Conservation (phyloP, 768 basidiomycete genomes). For the Calvatia gigantea region DNA sequence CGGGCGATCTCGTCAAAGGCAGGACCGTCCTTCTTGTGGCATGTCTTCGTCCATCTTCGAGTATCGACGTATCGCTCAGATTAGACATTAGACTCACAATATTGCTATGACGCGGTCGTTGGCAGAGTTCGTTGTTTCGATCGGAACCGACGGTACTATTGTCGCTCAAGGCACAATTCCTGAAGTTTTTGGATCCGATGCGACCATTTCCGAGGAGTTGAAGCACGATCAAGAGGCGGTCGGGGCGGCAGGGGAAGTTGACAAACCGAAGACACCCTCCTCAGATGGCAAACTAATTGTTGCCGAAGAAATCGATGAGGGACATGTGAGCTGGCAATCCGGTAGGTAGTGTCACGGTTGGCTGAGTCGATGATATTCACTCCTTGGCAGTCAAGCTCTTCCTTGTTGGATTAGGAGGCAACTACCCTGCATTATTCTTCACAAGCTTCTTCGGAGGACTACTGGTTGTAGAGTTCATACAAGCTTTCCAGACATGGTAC, state of each 20-base stretch:
- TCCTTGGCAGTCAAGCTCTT: slow-evolving; percentile 32
- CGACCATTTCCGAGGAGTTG: slow-evolving; percentile 22
- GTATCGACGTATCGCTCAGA: too few species aligned
- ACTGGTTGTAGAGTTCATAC: slow-evolving; percentile 21
- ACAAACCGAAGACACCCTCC: slow-evolving; percentile 13
- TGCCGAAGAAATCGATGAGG: slow-evolving; percentile 55
- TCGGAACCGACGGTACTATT: slow-evolving; percentile 48
- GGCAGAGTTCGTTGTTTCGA: slow-evolving; percentile 53
- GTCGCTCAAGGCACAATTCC: slow-evolving; percentile 46
- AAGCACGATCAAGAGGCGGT: slow-evolving; percentile 23
- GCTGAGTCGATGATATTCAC: too few species aligned
- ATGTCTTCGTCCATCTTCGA: slow-evolving; percentile 18
- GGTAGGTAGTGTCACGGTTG: too few species aligned
- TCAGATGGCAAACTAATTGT: slow-evolving; percentile 51
- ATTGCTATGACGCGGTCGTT: slow-evolving; percentile 50
- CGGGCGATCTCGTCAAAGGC: slow-evolving; percentile 72
- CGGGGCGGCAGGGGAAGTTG: slow-evolving; percentile 16
- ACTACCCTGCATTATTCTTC: slow-evolving; percentile 32
- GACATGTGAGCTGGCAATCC: slow-evolving; percentile 56
- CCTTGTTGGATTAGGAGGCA: slow-evolving; percentile 30
- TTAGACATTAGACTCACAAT: slow-evolving; percentile 50
- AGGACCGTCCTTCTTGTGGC: slow-evolving; percentile 84
- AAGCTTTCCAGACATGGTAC: slow-evolving; percentile 37
- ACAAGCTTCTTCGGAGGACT: slow-evolving; percentile 22
- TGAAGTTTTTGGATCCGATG: slow-evolving; percentile 32